A percentile compares a stretch with the other conserved stretches of the same genome.
These are phyloP conservation scores for Monilinia laxa DNA, from an alignment of 2,329 filamentous ascomycete genomes.

Conservation along the genomic window DNA sequence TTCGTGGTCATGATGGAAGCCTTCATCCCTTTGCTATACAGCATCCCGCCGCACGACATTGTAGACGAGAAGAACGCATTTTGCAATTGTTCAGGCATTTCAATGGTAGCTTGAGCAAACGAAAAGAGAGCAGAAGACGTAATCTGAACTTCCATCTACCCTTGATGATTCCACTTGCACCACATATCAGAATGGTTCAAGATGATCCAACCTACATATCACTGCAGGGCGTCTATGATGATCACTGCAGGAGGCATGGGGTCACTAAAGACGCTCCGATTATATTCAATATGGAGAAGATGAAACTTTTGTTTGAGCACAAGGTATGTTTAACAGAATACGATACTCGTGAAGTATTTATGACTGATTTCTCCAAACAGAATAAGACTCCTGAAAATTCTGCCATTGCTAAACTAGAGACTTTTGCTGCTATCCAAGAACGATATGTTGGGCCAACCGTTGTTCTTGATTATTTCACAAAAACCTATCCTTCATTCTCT, in stretches of 20 bases:
- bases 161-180: conserved; percentile 91
- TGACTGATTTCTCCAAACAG: conserved; percentile 47
- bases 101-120: conserved; percentile 85
- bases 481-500: conserved; percentile 80
- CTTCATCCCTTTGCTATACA: conserved; percentile 96
- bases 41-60: conserved; percentile 89
- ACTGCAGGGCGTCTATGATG: conserved; percentile 92
- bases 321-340: conserved; percentile 32
- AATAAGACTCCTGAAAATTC: conserved; percentile 64
- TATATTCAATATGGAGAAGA: conserved; percentile 92
- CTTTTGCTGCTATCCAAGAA: conserved; percentile 91
- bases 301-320: conserved; percentile 71
- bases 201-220: conserved; percentile 94
- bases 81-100: conserved; percentile 96
- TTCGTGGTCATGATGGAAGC: conserved; percentile 95
- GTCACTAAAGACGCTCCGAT: conserved; percentile 95
- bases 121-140: conserved; percentile 90
- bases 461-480: conserved; percentile 84
- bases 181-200: conserved; percentile 91
- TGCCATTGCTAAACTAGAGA: conserved; percentile 76
- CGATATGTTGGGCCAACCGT: conserved; percentile 85
- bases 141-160: conserved; percentile 96
- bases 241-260: conserved; percentile 83
- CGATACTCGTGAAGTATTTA: background rate
- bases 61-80: conserved; percentile 90